Base-by-base conservation (phyloP, 2,329 filamentous ascomycete genomes). In the Neonectria sp. region DNA sequence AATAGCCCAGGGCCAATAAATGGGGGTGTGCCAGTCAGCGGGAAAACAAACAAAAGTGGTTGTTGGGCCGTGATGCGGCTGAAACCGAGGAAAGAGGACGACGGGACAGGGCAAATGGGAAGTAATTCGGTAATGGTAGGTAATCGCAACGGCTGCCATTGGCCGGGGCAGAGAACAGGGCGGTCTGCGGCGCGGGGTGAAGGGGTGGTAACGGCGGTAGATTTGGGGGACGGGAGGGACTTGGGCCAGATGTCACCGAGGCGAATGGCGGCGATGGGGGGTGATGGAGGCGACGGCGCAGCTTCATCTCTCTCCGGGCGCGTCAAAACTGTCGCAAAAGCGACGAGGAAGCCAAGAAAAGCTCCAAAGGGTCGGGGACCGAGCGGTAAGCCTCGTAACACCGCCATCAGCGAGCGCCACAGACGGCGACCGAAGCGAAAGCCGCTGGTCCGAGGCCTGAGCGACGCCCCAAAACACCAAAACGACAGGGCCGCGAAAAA, bases 381-480 rank as follows among this genome's bases (percentile, higher is more conserved):
- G 74, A 76, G 74, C 57, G 63, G 52, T 37, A 56, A 65, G 57
- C 29, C 64, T 73, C 74, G 74, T 66, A 66, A 66, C 63, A 62
- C 63, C 63, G 63, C 48, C 68, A 73, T 63, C 49, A 71, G 70
- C 71, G 74, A 76, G 68, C 55, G 64, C 37, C 51, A 67, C 51
- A 37, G 12, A 31, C 71, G 74, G 74, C 73, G 73, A 75, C 74
- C 74, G 74, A 76, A 71, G 65, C 60, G 64, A 76, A 76, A 74
- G 71, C 74, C 74, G 74, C 60, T 76, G 68, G 71, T 65, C 74
- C 74, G 74, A 76, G 69, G 68, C 57, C 60, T 29, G 37, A 49
- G 60, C 52, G 57, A 63, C 57, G 35, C 29, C 27, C 37, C 55
- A 25, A 59, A 53, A 60, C 48, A 57, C 52, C 35, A 53, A 57